These are phyloP conservation scores for Chimonanthus salicifolius DNA, from an alignment of 164 flowering plant genomes.

Conservation along the genomic window DNA sequence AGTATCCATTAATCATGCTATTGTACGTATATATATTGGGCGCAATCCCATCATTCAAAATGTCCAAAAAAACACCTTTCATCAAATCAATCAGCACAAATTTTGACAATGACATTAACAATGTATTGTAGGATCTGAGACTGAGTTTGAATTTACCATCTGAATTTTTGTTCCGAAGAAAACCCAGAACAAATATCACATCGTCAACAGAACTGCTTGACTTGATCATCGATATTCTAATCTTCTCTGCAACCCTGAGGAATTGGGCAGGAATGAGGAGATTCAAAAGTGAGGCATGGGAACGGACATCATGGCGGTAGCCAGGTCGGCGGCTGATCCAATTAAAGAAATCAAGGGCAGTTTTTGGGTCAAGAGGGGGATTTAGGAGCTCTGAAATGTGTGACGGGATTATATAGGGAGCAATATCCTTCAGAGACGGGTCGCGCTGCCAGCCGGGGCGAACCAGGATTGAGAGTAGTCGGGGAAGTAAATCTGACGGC, in stretches of 20 bases:
- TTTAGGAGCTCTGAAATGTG: slow-evolving; percentile 43
- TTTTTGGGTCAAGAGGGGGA: slow-evolving; percentile 37
- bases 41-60: slow-evolving; percentile 37
- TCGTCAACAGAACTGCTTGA: slow-evolving; percentile 38
- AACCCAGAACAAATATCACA: slow-evolving; percentile 30
- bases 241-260: slow-evolving; percentile 35
- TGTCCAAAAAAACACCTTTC: slow-evolving; percentile 46
- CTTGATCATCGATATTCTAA: slow-evolving; percentile 49
- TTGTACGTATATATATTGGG: slow-evolving; percentile 66
- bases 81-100: slow-evolving; percentile 55
- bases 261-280: slow-evolving; percentile 35
- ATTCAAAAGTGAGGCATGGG: slow-evolving; percentile 37
- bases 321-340: slow-evolving; percentile 39
- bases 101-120: slow-evolving; percentile 50
- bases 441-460: slow-evolving; percentile 52
- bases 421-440: slow-evolving; percentile 40
- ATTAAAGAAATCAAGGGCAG: slow-evolving; percentile 55
- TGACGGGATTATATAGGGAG: slow-evolving; percentile 41
- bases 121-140: slow-evolving; percentile 43
- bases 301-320: slow-evolving; percentile 43
- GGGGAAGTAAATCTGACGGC: slow-evolving; percentile 21
- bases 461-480: slow-evolving; percentile 35
- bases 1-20: slow-evolving; percentile 68
- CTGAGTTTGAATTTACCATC: slow-evolving; percentile 33
- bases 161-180: slow-evolving; percentile 32